These are phyloP conservation scores for Bipolaris zeicola DNA, from an alignment of 2,329 filamentous ascomycete species.

Conservation along the genomic window DNA sequence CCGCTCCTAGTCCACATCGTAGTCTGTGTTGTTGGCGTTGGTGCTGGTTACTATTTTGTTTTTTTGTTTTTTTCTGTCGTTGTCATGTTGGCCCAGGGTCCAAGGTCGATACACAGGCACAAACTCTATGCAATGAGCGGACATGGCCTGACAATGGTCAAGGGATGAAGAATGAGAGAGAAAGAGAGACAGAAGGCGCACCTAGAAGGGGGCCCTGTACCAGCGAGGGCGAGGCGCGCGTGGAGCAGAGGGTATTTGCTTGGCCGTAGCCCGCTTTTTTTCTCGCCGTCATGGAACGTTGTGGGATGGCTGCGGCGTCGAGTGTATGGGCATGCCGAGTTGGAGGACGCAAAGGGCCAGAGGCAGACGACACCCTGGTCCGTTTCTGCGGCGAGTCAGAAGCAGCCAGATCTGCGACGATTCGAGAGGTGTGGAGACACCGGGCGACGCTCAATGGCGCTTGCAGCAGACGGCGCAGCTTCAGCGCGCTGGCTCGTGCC, in stretches of 20 bases:
- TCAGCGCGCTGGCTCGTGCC: conserved; percentile 44
- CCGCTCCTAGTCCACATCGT: neutral
- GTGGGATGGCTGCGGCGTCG: conserved; percentile 39
- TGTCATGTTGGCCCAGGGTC: too few relatives aligned
- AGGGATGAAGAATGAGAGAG: neutral
- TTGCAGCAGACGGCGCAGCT: conserved; percentile 38
- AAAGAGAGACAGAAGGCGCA: neutral
- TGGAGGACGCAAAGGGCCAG: conserved; percentile 36
- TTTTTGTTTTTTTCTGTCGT: too few relatives aligned
- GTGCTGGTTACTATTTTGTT: too few relatives aligned
- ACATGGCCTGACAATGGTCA: neutral
- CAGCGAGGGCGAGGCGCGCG: conserved; percentile 13
- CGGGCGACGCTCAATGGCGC: conserved; percentile 31
- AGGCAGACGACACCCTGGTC: conserved; percentile 34
- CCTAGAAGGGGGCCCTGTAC: too few relatives aligned
- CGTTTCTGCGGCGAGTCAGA: conserved; percentile 42
- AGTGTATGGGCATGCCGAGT: conserved; percentile 30
- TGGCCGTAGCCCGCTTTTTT: conserved; percentile 23
- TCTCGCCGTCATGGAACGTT: conserved; percentile 35
- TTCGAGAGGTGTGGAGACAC: conserved; percentile 36
- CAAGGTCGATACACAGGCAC: neutral
- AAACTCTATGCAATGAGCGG: neutral
- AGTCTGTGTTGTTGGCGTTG: too few relatives aligned
- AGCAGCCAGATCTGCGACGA: conserved; percentile 40
- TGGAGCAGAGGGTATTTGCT: conserved; percentile 11